Base-by-base conservation (phyloP, 192 early-diverging fungal genomes). In the Nowakowskiella sp. region DNA sequence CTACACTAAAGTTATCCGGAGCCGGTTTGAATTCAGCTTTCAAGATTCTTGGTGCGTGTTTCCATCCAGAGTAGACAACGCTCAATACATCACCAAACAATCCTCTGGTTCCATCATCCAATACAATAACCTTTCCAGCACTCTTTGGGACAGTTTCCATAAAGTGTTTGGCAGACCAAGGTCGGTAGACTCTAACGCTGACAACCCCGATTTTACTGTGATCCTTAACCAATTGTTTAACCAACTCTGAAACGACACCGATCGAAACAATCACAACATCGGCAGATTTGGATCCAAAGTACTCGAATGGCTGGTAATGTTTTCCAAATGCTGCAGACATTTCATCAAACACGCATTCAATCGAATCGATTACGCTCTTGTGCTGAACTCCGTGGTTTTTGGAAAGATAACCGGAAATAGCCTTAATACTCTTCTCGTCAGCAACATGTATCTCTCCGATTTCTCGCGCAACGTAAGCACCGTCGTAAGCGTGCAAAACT, bases 401-500 rank as follows among this genome's bases (percentile, higher is more conserved):
- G 0, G 50, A 46, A 10, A 43, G 49, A 28, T 58, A 5, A 9
- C 19, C 31, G 25, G 29, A 5, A 47, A 53, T 6, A 6, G 42
- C 10, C 10, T 28, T 3, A 8, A 19, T 5, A 33, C 23, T 19
- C 3, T 8, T 16, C 23, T 22, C 19, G 42, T 56, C 60, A 4
- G 72, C 31, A 31, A 91, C 64, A 19, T 77, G 62, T 36, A 79
- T 67, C n/a, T 65, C 54, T 42, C 61, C 66, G 3, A 68, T 60
- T 33, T 84, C 71, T 22, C 68, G 58, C 22, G 83, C 74, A 19
- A 77, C 67, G 28, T 61, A 65, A 10, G 79, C 73, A 42, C 88
- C 91, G 60, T 85, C 84, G 54, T 87, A 79, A 50, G 88, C 67
- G 71, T 96, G 92, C 13, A 93, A 66, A 24, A 91, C 81, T 0